phyloP scores from a whole-genome alignment of 2,329 filamentous ascomycete genomes.

The Ophiocordyceps camponoti-leonardi region DNA sequence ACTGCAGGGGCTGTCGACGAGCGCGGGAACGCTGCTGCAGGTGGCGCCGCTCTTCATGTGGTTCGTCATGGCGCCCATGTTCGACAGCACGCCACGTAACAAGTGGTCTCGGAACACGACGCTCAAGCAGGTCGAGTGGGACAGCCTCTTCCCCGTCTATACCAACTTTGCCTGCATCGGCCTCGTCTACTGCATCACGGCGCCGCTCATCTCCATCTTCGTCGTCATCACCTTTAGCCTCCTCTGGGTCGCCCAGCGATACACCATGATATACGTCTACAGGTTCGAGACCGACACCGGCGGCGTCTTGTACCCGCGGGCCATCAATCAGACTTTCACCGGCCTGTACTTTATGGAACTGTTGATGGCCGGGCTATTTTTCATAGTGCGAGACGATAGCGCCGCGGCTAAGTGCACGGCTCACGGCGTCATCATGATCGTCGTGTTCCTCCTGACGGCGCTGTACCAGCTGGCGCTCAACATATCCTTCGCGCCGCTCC shows the following conservation, averaged over 20 bases:
- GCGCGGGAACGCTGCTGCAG: constrained; percentile 76
- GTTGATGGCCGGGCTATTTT: constrained; percentile 77
- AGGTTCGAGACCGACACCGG: constrained; percentile 83
- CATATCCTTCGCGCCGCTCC: constrained; percentile 65
- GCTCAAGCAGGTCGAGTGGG: constrained; percentile 69
- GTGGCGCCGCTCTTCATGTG: constrained; percentile 62
- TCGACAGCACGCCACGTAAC: constrained; percentile 65
- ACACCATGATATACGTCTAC: constrained; percentile 89
- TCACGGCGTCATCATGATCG: constrained; percentile 75
- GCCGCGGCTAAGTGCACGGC: constrained; percentile 42
- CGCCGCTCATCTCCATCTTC: constrained; percentile 82
- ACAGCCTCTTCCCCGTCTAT: constrained; percentile 86
- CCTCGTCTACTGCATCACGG: constrained; percentile 73
- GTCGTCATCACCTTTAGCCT: constrained; percentile 82
- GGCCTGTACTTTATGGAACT: constrained; percentile 92
- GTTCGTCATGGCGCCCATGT: constrained; percentile 62
- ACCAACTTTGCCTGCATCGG: constrained; percentile 93
- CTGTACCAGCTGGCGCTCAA: constrained; percentile 72
- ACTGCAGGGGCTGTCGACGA: constrained; percentile 79
- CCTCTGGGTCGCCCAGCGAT: constrained; percentile 91
- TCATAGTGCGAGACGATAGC: constrained; percentile 47
- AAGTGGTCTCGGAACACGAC: constrained; percentile 79
- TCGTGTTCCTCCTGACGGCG: constrained; percentile 51
- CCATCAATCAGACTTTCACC: constrained; percentile 90
- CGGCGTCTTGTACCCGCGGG: constrained; percentile 76